Evolutionary conservation across 2,329 filamentous ascomycete species (phyloP), one percentile per base, ranked within the genome.

Genomic region (Colletotrichum endophyticum): DNA sequence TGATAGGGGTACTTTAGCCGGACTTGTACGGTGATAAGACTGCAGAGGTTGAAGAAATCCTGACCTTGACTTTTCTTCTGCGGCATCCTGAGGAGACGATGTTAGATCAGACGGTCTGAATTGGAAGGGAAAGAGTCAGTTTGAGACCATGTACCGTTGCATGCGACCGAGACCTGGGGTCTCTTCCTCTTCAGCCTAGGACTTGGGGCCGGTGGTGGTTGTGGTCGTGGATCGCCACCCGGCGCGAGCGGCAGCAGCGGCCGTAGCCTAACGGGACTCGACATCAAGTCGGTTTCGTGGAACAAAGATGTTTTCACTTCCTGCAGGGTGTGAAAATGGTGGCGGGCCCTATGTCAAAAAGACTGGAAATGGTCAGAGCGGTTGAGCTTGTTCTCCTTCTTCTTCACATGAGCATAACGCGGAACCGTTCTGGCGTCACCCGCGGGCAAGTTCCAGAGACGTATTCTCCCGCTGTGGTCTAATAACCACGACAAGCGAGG

Each of bases 11-110:
- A 49, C 11, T 49, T 53, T 32, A 61, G 19, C 57, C 6, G 5
- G 57, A n/a, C 25, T 22, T 61, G 2, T 8, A 36, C 34, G 34
- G 34, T 36, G 15, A 16, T 8, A 1, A 36, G 34, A 16, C 34
- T 8, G 15, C 34, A 36, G 34, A 16, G 15, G 15, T 16, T 36
- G 34, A 36, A 36, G 6, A 36, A 36, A 16, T 16, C 34, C 64
- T 69, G 13, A 70, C 72, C 59, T 74, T 74, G 32, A 70, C 28
- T 56, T 74, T 74, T n/a, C 27, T 16, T 13, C 57, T 74, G 19
- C 72, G 66, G 12, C 72, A 70, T 19, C 57, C 72, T 74, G 22
- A 5, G 2, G 8, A 5, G 16, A 44, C 15, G 63, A 13, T 7
- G 8, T 49, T 30, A 27, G n/a, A 12, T 8, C 7, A 22, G 49